A percentile compares a stretch with the other conserved stretches of the same genome.
Conservation (phyloP, 2,329 filamentous ascomycete genomes). For the Monosporascus sp. region DNA sequence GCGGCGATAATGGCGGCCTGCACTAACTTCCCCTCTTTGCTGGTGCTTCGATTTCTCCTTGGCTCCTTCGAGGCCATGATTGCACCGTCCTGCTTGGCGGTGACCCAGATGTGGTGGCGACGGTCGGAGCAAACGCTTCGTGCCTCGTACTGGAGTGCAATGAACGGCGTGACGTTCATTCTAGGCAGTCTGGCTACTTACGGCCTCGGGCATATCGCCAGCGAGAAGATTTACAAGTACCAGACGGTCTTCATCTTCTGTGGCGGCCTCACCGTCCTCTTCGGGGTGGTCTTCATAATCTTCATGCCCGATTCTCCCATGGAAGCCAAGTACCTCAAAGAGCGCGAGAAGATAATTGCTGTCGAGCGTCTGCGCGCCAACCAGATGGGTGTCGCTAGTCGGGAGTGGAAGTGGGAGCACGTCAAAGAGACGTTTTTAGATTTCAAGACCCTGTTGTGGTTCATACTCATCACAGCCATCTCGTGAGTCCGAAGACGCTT, state of each 20-base stretch:
- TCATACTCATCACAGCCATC: slow-evolving; percentile 54
- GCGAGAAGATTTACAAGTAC: slow-evolving; percentile 39
- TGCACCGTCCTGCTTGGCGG: slow-evolving; percentile 44
- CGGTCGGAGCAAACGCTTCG: slow-evolving; percentile 45
- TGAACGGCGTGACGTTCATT: slow-evolving; percentile 51
- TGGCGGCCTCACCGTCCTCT: slow-evolving; percentile 45
- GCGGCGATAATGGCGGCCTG: slow-evolving; percentile 47
- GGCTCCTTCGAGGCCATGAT: slow-evolving; percentile 44
- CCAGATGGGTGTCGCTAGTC: slow-evolving; percentile 68
- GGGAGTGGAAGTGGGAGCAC: slow-evolving; percentile 65
- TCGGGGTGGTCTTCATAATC: slow-evolving; percentile 44
- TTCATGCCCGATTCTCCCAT: slow-evolving; percentile 62
- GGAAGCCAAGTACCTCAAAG: slow-evolving; percentile 52
- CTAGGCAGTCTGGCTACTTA: slow-evolving; percentile 51
- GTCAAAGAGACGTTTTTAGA: slow-evolving; percentile 39
- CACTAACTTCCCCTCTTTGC: slow-evolving; percentile 38
- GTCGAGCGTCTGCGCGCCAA: slow-evolving; percentile 69
- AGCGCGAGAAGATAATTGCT: slow-evolving; percentile 61
- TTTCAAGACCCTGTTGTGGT: slow-evolving; percentile 52
- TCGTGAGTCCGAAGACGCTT: slow-evolving; percentile 49
- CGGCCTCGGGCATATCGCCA: slow-evolving; percentile 43
- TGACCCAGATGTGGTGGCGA: slow-evolving; percentile 52
- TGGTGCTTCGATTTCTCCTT: slow-evolving; percentile 39
- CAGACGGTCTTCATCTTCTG: slow-evolving; percentile 48
- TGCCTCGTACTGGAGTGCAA: slow-evolving; percentile 46